phyloP scores from a whole-genome alignment of 345 rosid genomes.

The Trapa incisa region DNA sequence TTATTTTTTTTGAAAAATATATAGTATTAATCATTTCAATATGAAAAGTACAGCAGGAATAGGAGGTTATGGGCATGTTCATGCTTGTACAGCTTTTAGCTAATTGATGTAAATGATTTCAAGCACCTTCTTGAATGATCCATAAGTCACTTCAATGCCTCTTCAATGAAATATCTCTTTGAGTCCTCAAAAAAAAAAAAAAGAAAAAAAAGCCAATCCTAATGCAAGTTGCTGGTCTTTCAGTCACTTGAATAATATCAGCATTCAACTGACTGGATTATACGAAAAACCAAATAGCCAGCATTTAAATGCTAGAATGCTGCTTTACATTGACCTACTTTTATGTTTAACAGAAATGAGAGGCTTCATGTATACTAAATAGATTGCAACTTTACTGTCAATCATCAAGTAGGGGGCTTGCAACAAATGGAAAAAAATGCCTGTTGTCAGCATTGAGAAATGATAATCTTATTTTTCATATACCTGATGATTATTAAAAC shows the following conservation, averaged over 20 bases:
- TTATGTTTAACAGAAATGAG: background rate
- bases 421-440: background rate
- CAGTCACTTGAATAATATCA: background rate
- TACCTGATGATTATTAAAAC: background rate
- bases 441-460: background rate
- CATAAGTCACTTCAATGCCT: too few species aligned
- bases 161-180: too few species aligned
- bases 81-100: too few species aligned
- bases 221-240: background rate
- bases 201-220: background rate
- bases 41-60: background rate
- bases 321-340: background rate
- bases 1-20: background rate
- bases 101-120: too few species aligned
- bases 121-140: too few species aligned
- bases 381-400: background rate
- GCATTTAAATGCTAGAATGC: background rate
- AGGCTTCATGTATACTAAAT: background rate
- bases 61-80: too few species aligned
- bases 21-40: background rate
- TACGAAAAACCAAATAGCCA: background rate
- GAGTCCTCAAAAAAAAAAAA: too few species aligned
- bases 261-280: background rate
- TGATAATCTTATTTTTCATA: background rate
- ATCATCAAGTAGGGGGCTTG: background rate